A percentile compares a stretch with the other conserved stretches of the same genome.
phyloP scores from a whole-genome alignment of 2,329 filamentous ascomycete genomes.

The Tolypocladium amazonense region DNA sequence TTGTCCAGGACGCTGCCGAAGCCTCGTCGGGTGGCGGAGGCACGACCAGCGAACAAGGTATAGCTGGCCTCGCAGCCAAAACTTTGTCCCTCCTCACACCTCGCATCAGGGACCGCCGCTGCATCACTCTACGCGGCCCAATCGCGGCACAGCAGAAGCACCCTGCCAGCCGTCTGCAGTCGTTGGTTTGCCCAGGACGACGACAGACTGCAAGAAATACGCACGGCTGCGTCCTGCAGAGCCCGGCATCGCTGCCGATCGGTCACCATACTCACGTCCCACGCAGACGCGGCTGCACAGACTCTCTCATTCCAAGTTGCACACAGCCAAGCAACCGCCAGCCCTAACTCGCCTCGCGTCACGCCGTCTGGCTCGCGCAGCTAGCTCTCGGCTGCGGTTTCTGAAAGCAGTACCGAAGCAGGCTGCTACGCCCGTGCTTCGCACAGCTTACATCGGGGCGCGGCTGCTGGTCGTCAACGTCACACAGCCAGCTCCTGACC shows the following conservation, averaged over 20 bases:
- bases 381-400: neutral
- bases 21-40: neutral
- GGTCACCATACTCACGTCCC: neutral
- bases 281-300: neutral
- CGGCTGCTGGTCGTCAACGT: neutral
- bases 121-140: neutral
- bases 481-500: neutral
- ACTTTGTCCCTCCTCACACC: neutral
- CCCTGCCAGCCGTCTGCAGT: neutral
- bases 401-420: neutral
- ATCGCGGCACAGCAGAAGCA: neutral
- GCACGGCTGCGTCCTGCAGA: neutral
- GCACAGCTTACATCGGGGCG: neutral
- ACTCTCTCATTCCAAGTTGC: neutral
- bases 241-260: neutral
- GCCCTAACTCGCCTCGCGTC: neutral
- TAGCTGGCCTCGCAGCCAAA: neutral
- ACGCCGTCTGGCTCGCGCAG: neutral
- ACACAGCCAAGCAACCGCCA: neutral
- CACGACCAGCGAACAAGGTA: neutral
- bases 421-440: neutral
- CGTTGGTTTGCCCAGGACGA: neutral
- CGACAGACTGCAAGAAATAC: neutral
- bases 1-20: neutral
- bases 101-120: neutral